Evolutionary conservation across 768 basidiomycete genomes (phyloP).

Genomic region (Lyophyllum atratum): DNA sequence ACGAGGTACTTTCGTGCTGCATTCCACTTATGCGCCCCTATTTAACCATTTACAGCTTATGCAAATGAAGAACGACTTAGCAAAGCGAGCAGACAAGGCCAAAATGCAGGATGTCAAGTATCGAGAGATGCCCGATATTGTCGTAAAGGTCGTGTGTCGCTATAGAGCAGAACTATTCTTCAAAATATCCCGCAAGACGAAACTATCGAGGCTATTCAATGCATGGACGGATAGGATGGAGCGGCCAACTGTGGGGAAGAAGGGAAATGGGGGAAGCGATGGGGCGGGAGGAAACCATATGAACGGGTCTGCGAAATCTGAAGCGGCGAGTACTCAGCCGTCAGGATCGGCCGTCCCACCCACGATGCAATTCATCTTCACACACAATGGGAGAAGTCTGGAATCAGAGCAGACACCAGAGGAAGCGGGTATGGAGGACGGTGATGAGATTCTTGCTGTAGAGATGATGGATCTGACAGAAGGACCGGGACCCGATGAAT

Average conservation of each 20-base stretch:
- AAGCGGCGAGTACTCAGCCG: conserved; percentile 47
- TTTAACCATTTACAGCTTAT: conserved; percentile 47
- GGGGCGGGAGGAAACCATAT: conserved; percentile 33
- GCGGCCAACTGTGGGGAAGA: conserved; percentile 45
- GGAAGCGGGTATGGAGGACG: conserved; percentile 85
- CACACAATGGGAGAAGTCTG: conserved; percentile 77
- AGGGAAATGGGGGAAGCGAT: conserved; percentile 30
- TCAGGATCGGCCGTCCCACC: conserved; percentile 40
- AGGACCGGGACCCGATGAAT: conserved; percentile 58
- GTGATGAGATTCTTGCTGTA: conserved; percentile 86
- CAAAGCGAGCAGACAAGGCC: conserved; percentile 77
- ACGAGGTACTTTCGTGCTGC: conserved; percentile 54
- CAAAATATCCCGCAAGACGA: conserved; percentile 91
- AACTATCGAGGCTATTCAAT: conserved; percentile 78
- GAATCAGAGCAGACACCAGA: conserved; percentile 84
- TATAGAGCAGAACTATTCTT: conserved; percentile 91
- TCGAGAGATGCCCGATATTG: conserved; percentile 86
- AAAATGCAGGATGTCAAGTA: conserved; percentile 80
- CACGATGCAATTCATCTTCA: conserved; percentile 81
- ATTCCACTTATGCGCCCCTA: conserved; percentile 10
- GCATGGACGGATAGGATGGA: conserved; percentile 93
- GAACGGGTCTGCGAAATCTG: conserved; percentile 54
- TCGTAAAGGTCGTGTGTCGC: conserved; percentile 85
- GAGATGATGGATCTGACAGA: conserved; percentile 91
- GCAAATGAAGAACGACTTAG: conserved; percentile 82